phyloP scores from a whole-genome alignment of 768 basidiomycete genomes.

The Plicaturopsis crispa region DNA sequence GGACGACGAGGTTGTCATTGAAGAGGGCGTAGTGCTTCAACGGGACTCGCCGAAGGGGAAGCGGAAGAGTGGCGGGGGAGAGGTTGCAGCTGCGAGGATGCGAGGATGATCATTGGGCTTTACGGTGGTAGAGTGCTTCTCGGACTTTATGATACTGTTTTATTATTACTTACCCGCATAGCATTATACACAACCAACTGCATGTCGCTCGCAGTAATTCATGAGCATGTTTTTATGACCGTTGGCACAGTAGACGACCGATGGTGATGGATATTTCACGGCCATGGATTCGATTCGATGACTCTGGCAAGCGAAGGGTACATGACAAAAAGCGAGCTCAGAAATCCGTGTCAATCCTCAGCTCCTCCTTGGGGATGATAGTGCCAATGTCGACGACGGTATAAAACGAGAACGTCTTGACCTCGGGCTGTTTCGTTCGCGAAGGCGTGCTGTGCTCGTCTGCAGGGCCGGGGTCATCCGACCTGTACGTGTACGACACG shows the following conservation, averaged over 20 bases:
- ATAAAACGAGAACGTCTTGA: constrained; percentile 88
- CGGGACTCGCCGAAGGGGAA: constrained; percentile 13
- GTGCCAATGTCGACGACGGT: constrained; percentile 74
- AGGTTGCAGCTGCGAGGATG: constrained; percentile 14
- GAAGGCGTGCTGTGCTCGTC: constrained; percentile 49
- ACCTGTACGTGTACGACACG: constrained; percentile 88
- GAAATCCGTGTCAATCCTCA: background rate
- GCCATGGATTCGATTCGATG: no score
- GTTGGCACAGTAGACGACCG: no score
- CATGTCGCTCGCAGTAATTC: no score
- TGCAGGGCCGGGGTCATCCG: constrained; percentile 72
- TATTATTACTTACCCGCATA: no score
- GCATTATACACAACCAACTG: no score
- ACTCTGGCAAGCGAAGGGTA: no score
- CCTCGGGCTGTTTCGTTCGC: constrained; percentile 47
- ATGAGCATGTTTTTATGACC: no score
- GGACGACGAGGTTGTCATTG: constrained; percentile 17
- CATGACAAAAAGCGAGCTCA: no score
- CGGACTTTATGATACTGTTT: no score
- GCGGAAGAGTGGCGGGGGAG: constrained; percentile 1
- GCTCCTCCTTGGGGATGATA: constrained; percentile 56
- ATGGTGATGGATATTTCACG: no score
- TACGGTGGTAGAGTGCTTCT: no score
- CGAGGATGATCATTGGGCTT: no score
- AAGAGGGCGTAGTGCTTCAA: constrained; percentile 12